Base-by-base conservation (phyloP, 768 basidiomycete species). In the Pisolithus marmoratus region DNA sequence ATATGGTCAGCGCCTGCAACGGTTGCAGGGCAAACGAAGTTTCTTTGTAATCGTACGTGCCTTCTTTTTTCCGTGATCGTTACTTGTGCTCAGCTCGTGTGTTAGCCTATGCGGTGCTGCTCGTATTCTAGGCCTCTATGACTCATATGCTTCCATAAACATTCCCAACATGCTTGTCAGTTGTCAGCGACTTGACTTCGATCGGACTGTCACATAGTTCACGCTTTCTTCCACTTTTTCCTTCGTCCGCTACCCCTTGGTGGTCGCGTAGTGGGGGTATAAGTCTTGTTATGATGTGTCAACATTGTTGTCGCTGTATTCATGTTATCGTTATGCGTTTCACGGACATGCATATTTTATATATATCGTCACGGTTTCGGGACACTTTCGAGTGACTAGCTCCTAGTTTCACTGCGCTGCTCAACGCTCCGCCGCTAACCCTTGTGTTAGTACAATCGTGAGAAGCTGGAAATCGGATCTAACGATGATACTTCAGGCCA, bases 281-380 rank as follows among this genome's bases (percentile, higher is more conserved):
- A 47, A 48, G 47, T 56, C 57, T 48, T 46, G 49, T 57, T 46
- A 60, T 56, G 58, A 58, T 60, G 61, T 62, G 58, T 27, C 62
- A 60, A 54, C 54, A 46, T 48, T 58, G 59, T 67, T 62, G 59
- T 68, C 57, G 55, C 40, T 67, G 68, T 68, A 68, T 52, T 60
- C 34, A 57, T 60, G 66, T 59, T 53, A 36, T 38, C 53, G 50
- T 24, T 57, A 51, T 49, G 48, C 50, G 54, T 54, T 37, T 41
- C 52, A 56, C 56, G 54, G 53, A 36, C 42, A 46, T 19, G 46
- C 43, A 27, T 27, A 26, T 45, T 45, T 44, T 22, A 44, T 44
- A 22, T 44, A 44, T 24, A 26, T 15, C 27, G n/a, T 11, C 24
- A 24, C 29, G 31, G 31, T 48, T 48, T 17, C 36, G 47, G 23